Base-by-base conservation (phyloP, 495 filamentous ascomycete genomes). In the Aspergillus biplanus region DNA sequence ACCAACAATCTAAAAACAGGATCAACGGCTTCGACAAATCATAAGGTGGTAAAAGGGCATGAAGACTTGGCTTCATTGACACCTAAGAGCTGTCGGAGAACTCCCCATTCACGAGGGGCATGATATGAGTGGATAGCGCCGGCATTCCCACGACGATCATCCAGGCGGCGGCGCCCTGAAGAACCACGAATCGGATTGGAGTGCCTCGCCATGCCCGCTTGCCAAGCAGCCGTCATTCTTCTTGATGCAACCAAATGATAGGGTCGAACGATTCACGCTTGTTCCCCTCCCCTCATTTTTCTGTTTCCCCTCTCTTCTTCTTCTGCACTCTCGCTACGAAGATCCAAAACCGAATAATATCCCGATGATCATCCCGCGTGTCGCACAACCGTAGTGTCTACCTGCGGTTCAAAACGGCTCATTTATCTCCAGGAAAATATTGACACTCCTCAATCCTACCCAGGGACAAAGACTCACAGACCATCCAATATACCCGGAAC, bases 111-210 rank as follows among this genome's bases (percentile, higher is more conserved):
- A 54, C 34, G 21, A 15, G 33, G 52, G 8, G 52, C 7, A 12
- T 33, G 52, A 15, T 11, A 34, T 34, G 52, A 54, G 27, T 33
- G 52, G 52, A 33, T 54, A 34, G 9, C 32, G 32, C 52, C 21
- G 27, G 52, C 11, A 54, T 34, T 54, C 33, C 31, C 6, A 50
- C 47, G 33, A 6, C 32, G 27, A 34, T 54, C 27, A 33, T 54
- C 27, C 52, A 54, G 52, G 52, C 27, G 47, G n/a, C 7, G n/a
- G 53, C 13, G 53, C 34, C 33, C 33, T 56, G 53, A 39, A 39
- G 53, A 39, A 56, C 13, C 53, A 54, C 50, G 37, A 61, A 27
- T 61, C 37, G 18, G 49, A 46, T 46, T 52, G 12, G 31, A 52
- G 21, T 16, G 32, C 37, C 37, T 12, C 48, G 27, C 11, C 49